Base-by-base conservation (phyloP, 1,284 basidiomycete species). In the Sutorius eximius region DNA sequence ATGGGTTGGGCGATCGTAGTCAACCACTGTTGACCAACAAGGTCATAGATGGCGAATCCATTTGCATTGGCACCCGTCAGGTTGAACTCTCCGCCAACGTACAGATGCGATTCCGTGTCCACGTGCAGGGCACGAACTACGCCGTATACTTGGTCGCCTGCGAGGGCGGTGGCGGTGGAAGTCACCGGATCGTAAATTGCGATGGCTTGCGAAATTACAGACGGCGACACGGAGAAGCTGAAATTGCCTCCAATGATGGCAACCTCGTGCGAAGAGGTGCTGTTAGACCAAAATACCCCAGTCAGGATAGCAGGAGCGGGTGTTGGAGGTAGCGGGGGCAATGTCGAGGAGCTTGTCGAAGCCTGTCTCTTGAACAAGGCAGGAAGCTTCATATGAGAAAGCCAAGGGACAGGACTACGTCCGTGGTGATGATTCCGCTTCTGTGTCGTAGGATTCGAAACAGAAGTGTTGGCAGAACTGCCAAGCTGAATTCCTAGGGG, bases 171-270 rank as follows among this genome's bases (percentile, higher is more conserved):
- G n/a, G 87, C 72, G 7, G 73, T 72, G 2, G 74, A 75, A 1
- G 77, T 71, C 10, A 73, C 64, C 9, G 82, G 72, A 67, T 93
- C 79, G 70, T 96, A 97, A 45, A 95, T 75, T 0, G 85, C 93
- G 33, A 98, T 69, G 47, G 82, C 87, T 58, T 77, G 75, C 8
- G 80, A 74, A n/a, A 65, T 71, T 10, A 73, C 64, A 2, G 79
- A 73, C 9, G 77, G 76, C 16, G 75, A 66, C 12, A 73, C 68
- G 3, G 77, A 64, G 63, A 87, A 89, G 4, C 87, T 84, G 69
- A 97, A 98, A 72, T 96, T 95, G 46, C 95, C 95, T 37, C 94
- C 95, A 48, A 98, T 77, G 59, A 98, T 83, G 37, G 83, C 85
- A 44, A 93, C 73, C 57, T 90, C 80, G 42, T 77, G 75, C 4